Evolutionary conservation across 768 basidiomycete species (phyloP), one percentile per base, ranked within the genome.

Genomic region (Leccinum uliginosum): DNA sequence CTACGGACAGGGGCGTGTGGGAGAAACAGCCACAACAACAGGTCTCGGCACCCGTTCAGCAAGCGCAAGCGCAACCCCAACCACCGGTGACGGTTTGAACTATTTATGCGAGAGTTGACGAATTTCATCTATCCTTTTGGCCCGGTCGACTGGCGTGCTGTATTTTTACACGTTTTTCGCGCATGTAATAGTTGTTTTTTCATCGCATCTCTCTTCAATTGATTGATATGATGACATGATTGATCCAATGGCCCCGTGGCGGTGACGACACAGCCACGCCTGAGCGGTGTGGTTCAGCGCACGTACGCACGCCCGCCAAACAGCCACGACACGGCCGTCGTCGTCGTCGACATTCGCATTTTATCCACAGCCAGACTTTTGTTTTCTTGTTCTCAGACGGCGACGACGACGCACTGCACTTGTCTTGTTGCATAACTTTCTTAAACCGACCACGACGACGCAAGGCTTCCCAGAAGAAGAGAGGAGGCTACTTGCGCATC

Each of bases 211-310:
- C 17, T 23, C 24, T n/a, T 19, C n/a, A 17, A 7, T 12, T 27
- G 43, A 49, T 50, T 26, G 51, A 55, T n/a, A n/a, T n/a, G n/a
- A n/a, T n/a, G n/a, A n/a, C n/a, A n/a, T 55, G 56, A 35, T 35
- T 7, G 30, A 35, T 44, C 29, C 4, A 19, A 43, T 19, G 43
- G 43, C 30, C 17, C 17, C 27, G 53, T 57, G 59, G 29, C 44
- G 3, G 19, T 48, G 53, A 40, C 19, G 23, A 53, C 66, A 62
- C 56, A 30, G 66, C 63, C 66, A 67, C 66, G 50, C 23, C 1
- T 23, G 12, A 51, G 59, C 62, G 53, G 58, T 40, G 49, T 40
- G 34, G 21, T 54, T 17, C 19, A 54, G 29, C 24, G 30, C 29
- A 30, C 54, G 17, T 38, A 38, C 35, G n/a, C 53, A 61, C 54